phyloP scores from a whole-genome alignment of 371 early-diverging fungal species.

The Coemansia sp. region DNA sequence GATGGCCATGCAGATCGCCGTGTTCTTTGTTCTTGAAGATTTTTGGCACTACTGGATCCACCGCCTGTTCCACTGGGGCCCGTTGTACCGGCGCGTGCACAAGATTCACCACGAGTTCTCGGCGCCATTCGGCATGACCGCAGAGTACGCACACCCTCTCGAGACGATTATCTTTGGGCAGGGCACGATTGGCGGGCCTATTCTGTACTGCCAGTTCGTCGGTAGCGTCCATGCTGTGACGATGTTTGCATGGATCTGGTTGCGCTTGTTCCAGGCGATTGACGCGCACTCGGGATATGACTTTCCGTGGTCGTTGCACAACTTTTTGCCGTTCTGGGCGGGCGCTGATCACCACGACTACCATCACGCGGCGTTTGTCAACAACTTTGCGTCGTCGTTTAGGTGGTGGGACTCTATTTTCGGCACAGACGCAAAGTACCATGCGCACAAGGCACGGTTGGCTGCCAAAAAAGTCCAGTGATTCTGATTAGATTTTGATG shows the following conservation, averaged over 20 bases:
- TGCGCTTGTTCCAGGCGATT: conserved; percentile 78
- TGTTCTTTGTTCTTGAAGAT: conserved; percentile 84
- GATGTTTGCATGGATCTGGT: conserved; percentile 76
- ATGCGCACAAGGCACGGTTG: conserved; percentile 54
- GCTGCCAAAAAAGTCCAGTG: conserved; percentile 5
- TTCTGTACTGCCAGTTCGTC: conserved; percentile 61
- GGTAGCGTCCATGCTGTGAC: conserved; percentile 74
- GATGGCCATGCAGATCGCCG: conserved; percentile 59
- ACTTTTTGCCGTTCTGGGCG: conserved; percentile 72
- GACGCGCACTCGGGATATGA: conserved; percentile 95
- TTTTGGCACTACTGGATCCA: conserved; percentile 81
- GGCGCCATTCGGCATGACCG: conserved; percentile 85
- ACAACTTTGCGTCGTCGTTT: conserved; percentile 79
- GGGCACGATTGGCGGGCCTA: conserved; percentile 74
- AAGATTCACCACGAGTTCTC: conserved; percentile 92
- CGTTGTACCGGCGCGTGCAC: conserved; percentile 86
- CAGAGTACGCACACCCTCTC: conserved; percentile 84
- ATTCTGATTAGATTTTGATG: background rate
- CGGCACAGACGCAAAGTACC: conserved; percentile 79
- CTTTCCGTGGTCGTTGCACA: conserved; percentile 86
- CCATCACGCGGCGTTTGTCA: conserved; percentile 80
- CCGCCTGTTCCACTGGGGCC: conserved; percentile 82
- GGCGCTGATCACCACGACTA: conserved; percentile 86
- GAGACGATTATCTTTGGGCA: conserved; percentile 76
- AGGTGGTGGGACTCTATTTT: conserved; percentile 81